Evolutionary conservation across 2,329 filamentous ascomycete species (phyloP).

Genomic region (Hirsutella minnesotensis): DNA sequence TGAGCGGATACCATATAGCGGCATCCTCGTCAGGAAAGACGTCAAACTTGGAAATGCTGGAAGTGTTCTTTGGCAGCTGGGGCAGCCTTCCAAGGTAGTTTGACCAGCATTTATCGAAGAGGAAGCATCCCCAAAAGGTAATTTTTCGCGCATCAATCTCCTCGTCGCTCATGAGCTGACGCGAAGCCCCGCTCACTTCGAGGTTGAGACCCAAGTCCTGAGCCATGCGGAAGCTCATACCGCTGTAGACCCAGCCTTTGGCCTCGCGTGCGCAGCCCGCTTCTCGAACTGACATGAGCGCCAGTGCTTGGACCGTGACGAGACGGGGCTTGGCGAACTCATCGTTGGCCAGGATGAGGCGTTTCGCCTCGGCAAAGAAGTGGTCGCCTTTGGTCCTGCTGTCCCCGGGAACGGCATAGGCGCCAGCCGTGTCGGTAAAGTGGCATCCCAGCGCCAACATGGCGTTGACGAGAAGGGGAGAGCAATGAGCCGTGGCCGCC

Average conservation of each 20-base stretch:
- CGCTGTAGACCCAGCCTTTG: constrained; percentile 96
- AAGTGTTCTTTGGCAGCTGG: constrained; percentile 67
- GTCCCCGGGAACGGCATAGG: constrained; percentile 59
- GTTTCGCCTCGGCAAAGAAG: constrained; percentile 90
- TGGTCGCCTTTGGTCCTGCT: constrained; percentile 84
- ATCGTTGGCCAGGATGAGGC: constrained; percentile 79
- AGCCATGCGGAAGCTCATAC: constrained; percentile 97
- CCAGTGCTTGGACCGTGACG: constrained; percentile 85
- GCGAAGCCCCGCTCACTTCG: constrained; percentile 56
- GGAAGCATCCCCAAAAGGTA: constrained; percentile 94
- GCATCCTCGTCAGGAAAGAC: constrained; percentile 84
- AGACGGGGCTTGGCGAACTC: constrained; percentile 83
- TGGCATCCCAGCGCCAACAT: constrained; percentile 91
- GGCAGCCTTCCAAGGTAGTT: constrained; percentile 90
- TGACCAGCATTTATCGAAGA: constrained; percentile 99
- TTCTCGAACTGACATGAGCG: constrained; percentile 91
- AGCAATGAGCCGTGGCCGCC: constrained; percentile 62
- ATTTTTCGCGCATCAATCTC: constrained; percentile 83
- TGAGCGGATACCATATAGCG: constrained; percentile 78
- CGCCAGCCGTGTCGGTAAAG: constrained; percentile 68
- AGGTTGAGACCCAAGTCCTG: constrained; percentile 87
- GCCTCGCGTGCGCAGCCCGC: constrained; percentile 89
- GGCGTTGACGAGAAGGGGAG: constrained; percentile 79
- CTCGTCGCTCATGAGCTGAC: constrained; percentile 55
- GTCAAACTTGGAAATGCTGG: constrained; percentile 79